Evolutionary conservation across 768 basidiomycete genomes (phyloP).

Genomic region (Boletus tomentosulus): DNA sequence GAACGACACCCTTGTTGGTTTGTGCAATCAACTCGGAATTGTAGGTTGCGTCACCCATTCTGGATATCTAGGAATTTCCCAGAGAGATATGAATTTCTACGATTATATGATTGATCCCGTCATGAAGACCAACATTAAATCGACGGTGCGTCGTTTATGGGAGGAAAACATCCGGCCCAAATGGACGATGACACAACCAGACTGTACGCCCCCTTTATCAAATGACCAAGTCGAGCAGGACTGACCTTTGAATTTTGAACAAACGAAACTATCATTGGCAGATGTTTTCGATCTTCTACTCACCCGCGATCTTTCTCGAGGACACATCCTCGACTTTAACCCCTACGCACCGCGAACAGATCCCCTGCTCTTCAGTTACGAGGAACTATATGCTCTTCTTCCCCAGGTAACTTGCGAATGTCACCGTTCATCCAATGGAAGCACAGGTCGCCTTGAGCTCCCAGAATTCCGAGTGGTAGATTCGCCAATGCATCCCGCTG

Average conservation of each 20-base stretch:
- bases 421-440: not conserved
- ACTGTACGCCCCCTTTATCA: conserved; percentile 53
- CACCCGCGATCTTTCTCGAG: conserved; percentile 71
- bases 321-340: conserved; percentile 88
- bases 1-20: conserved; percentile 53
- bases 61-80: conserved; percentile 61
- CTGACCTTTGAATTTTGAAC: not conserved
- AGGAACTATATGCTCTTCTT: conserved; percentile 54
- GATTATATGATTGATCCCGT: conserved; percentile 69
- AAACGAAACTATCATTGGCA: not conserved
- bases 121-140: conserved; percentile 50
- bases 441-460: conserved; percentile 4
- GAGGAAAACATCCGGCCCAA: conserved; percentile 53
- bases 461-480: conserved; percentile 65
- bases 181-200: conserved; percentile 48
- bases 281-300: conserved; percentile 86
- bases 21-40: not conserved
- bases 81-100: conserved; percentile 87
- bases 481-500: conserved; percentile 67
- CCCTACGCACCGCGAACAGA: conserved; percentile 87
- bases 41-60: not conserved
- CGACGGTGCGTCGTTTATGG: conserved; percentile 62
- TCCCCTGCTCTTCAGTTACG: conserved; percentile 78
- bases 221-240: not conserved
- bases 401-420: conserved; percentile 3